These are phyloP conservation scores for Penicillium sp. DNA, from an alignment of 2,329 filamentous ascomycete genomes.

Conservation along the genomic window DNA sequence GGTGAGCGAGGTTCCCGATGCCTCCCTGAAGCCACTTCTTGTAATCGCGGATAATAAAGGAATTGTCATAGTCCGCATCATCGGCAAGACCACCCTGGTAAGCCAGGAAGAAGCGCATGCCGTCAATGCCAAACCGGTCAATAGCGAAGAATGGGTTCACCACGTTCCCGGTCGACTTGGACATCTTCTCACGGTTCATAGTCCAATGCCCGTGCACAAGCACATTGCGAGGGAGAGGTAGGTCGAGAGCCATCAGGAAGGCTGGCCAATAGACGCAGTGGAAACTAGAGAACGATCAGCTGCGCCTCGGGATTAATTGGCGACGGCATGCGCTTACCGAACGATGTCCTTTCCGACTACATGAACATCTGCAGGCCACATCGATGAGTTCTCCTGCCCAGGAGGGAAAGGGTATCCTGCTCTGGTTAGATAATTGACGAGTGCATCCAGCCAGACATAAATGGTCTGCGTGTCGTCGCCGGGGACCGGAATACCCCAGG, in stretches of 20 bases:
- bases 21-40: constrained; percentile 71
- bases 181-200: constrained; percentile 88
- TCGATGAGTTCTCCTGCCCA: constrained; percentile 55
- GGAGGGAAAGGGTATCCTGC: constrained; percentile 75
- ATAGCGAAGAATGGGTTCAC: constrained; percentile 92
- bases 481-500: constrained; percentile 86
- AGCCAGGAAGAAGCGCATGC: constrained; percentile 83
- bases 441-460: constrained; percentile 96
- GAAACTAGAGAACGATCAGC: constrained; percentile 51
- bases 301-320: constrained; percentile 3
- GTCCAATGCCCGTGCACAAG: constrained; percentile 95
- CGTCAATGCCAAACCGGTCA: constrained; percentile 80
- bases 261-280: constrained; percentile 99
- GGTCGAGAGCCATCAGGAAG: constrained; percentile 79
- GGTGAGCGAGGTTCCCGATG: constrained; percentile 73
- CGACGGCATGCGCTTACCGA: constrained; percentile 44
- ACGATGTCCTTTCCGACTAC: constrained; percentile 96
- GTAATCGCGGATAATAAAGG: constrained; percentile 68
- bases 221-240: constrained; percentile 73
- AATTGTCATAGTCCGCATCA: constrained; percentile 83
- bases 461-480: constrained; percentile 82
- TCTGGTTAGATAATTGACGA: constrained; percentile 88
- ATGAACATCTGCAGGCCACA: constrained; percentile 90
- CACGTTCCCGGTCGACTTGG: constrained; percentile 89
- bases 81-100: constrained; percentile 70